Base-by-base conservation (phyloP, 305 asterid species). In the Caryopteris hybrid region DNA sequence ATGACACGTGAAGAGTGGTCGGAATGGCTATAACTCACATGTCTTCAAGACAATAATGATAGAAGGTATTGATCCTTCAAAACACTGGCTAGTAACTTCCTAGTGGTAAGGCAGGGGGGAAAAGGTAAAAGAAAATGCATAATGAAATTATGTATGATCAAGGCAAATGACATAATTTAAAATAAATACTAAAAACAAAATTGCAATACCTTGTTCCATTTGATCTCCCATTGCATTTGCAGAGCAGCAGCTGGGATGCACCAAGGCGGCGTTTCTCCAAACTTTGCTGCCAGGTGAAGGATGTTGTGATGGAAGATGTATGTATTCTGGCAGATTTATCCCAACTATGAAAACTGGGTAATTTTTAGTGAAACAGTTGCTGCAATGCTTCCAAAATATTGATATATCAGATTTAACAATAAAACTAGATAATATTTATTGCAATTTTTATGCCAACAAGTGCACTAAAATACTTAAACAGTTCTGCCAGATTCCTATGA, bases 1-100 rank as follows among this genome's bases (percentile, higher is more conserved):
- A 21, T 20, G 5, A 18, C n/a, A 36, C 4, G 12, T 18, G 5
- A 46, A 23, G 12, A 27, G 33, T 56, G 47, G 46, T 48, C 16
- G 33, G 29, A 45, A 13, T 16, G 61, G 16, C 39, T 21, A 42
- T 25, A 57, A 72, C 92, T 86, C 78, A 86, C 92, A 88, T 70
- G 46, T 77, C 16, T 43, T 73, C 79, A 79, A 70, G 55, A 42
- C 33, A 11, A 87, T 80, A 51, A 85, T 56, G 76, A 76, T 74
- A n/a, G 83, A 52, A 64, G 81, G 88, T 53, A 86, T 74, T 5
- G 92, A 86, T 61, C 90, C 92, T 72, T 74, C 72, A 57, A 88
- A 76, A 36, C 92, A 69, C 81, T 76, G 27, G 78, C 88, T 72
- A 82, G 67, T 36, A 85, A 57, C 73, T 85, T 87, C 62, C 92